Evolutionary conservation across 139 green algal species (phyloP), one percentile per base, ranked within the genome.

Genomic region (Klebsormidium nitens): DNA sequence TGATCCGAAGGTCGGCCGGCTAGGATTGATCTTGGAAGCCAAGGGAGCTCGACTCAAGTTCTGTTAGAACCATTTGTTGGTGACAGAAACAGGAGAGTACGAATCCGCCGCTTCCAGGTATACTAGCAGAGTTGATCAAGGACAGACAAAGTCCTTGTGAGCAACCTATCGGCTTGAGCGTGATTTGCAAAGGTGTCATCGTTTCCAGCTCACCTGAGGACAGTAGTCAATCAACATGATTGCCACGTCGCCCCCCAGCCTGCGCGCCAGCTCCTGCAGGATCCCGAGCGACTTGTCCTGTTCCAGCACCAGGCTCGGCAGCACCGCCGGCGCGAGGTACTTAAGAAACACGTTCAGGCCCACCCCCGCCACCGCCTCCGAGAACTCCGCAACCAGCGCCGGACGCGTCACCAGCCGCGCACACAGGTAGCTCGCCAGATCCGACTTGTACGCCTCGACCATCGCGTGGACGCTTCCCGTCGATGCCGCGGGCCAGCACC

Each of bases 391-490:
- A 3, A 77, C 60, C n/a, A 77, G 46, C 14, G 4, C n/a, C 4
- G 64, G 63, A 19, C 63, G 42, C 23, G 47, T 36, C 17, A 75
- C 19, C 4, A 77, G 56, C 19, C 61, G 63, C 23, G 29, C 26
- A 6, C 28, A 29, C 23, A 77, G 60, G 52, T 73, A 77, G 42
- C 75, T 63, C 34, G 47, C 75, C 3, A 73, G 31, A 2, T 69
- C 64, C n/a, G 50, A 44, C 28, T 76, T 76, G 35, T 66, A 76
- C 31, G 8, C 29, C 59, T 76, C 64, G 8, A 76, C 42, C 31
- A 76, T 17, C 48, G 36, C 59, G 28, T 19, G 37, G 26, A 71
- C 48, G 23, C 59, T 71, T 29, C n/a, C 2, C 36, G n/a, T 26
- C 56, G 36, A 2, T 17, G 52, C 32, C 28, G 37, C 23, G 34